A percentile compares a stretch with the other conserved stretches of the same genome.
These are phyloP conservation scores for Fremontodendron californicum DNA, from an alignment of 345 rosid genomes.

Conservation along the genomic window DNA sequence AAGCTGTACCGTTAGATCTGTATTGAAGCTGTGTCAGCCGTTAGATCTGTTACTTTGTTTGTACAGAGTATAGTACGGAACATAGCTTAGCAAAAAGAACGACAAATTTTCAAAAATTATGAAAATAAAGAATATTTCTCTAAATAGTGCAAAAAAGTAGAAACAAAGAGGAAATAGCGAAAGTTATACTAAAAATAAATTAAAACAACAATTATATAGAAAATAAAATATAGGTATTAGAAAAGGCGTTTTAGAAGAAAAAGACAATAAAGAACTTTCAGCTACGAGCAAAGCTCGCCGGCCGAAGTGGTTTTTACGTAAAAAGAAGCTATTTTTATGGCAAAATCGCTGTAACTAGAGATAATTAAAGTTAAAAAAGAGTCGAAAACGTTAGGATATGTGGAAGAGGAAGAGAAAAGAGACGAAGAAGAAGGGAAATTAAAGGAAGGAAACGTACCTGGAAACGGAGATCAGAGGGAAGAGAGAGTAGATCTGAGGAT, in stretches of 20 bases:
- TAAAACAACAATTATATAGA: neutral
- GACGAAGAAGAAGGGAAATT: neutral
- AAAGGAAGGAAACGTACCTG: constrained; percentile 32
- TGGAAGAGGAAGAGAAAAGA: neutral
- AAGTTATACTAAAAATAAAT: neutral
- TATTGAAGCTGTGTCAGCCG: constrained; percentile 15
- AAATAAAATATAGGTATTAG: neutral
- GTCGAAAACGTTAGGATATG: neutral
- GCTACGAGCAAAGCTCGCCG: constrained; percentile 14
- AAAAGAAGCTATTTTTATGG: neutral
- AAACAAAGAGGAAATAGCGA: neutral
- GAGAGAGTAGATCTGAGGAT: constrained; percentile 42
- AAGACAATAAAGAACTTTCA: constrained; percentile 25
- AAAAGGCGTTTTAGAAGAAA: neutral
- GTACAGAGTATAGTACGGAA: neutral
- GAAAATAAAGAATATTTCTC: neutral
- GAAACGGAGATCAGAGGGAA: constrained; percentile 35
- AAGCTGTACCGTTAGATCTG: constrained; percentile 25
- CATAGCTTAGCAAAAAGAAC: neutral
- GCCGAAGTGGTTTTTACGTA: neutral
- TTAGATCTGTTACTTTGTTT: constrained; percentile 23
- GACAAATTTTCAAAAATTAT: neutral
- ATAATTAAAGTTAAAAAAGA: neutral
- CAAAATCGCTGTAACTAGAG: neutral
- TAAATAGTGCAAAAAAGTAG: constrained; percentile 1